Evolutionary conservation across 169 alveolate species (phyloP).

Genomic region (Besnoitia besnoiti): DNA sequence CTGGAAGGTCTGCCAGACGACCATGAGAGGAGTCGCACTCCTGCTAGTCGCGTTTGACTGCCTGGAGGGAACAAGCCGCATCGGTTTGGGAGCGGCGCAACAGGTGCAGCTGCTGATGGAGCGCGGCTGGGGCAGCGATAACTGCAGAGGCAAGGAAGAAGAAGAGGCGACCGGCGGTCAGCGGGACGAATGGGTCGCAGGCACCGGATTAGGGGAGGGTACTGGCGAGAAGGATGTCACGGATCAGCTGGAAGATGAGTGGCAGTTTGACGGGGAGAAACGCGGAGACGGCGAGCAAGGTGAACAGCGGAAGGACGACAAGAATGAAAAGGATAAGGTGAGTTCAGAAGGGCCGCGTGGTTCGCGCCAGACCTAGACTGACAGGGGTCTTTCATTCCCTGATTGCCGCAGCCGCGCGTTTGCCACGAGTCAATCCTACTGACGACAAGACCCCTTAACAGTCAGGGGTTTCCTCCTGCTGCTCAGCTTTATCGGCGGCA

Average conservation of each 20-base stretch:
- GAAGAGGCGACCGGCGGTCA: constrained; percentile 37
- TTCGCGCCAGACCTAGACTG: too few species aligned
- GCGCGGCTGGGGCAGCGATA: constrained; percentile 43
- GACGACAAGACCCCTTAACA: neutral
- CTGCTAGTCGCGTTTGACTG: constrained; percentile 56
- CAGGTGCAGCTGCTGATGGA: constrained; percentile 47
- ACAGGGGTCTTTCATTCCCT: neutral
- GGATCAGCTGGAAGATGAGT: constrained; percentile 54
- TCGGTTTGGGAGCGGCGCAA: constrained; percentile 55
- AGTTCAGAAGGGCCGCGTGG: neutral
- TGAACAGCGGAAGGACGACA: neutral
- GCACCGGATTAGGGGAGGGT: constrained; percentile 67
- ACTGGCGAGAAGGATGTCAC: constrained; percentile 51
- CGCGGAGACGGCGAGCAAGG: neutral
- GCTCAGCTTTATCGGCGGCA: neutral
- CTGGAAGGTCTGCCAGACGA: neutral
- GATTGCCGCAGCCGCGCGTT: neutral
- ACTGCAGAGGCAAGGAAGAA: constrained; percentile 20
- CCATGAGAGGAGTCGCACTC: constrained; percentile 11
- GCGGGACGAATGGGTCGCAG: constrained; percentile 61
- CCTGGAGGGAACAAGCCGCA: constrained; percentile 45
- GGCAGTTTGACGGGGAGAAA: constrained; percentile 60
- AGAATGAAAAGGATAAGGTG: neutral
- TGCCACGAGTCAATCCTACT: neutral
- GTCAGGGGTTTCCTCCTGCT: neutral